Conservation (phyloP, 192 early-diverging fungal genomes). For the Radiomyces spectabilis region DNA sequence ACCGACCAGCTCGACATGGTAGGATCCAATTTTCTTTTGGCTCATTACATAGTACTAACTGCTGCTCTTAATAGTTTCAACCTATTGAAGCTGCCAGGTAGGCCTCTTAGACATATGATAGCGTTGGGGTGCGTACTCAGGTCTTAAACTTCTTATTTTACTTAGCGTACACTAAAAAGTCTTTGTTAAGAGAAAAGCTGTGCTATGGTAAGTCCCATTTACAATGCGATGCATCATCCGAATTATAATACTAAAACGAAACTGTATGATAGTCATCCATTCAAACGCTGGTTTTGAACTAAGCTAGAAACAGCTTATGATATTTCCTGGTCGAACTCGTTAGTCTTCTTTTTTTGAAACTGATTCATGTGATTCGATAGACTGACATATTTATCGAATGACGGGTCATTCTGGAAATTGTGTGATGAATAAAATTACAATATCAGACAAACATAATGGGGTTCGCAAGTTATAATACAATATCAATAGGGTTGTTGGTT, state of each 20-base stretch:
- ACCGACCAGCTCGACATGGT: slow-evolving; percentile 48
- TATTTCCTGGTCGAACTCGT: not conserved
- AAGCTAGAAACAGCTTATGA: slow-evolving; percentile 27
- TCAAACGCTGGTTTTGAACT: slow-evolving; percentile 71
- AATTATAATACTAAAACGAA: not conserved
- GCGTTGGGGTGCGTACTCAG: not conserved
- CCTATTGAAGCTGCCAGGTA: slow-evolving; percentile 57
- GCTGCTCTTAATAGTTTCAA: slow-evolving; percentile 29
- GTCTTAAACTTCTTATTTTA: slow-evolving; percentile 14
- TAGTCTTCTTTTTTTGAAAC: not conserved
- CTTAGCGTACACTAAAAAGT: slow-evolving; percentile 16
- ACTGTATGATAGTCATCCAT: slow-evolving; percentile 37
- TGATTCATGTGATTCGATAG: not conserved
- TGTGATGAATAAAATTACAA: not conserved
- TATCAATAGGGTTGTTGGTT: not conserved
- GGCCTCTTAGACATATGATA: too few species aligned
- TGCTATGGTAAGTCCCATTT: not conserved
- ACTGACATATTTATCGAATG: not conserved
- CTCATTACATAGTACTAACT: not conserved
- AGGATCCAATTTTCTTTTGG: not conserved
- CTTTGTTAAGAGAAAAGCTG: slow-evolving; percentile 3
- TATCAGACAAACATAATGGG: not conserved
- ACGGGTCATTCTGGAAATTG: not conserved
- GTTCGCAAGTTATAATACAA: not conserved
- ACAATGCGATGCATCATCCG: not conserved